Evolutionary conservation across 2,329 filamentous ascomycete genomes (phyloP).

Genomic region (Mycosphaerelloides madeirae): DNA sequence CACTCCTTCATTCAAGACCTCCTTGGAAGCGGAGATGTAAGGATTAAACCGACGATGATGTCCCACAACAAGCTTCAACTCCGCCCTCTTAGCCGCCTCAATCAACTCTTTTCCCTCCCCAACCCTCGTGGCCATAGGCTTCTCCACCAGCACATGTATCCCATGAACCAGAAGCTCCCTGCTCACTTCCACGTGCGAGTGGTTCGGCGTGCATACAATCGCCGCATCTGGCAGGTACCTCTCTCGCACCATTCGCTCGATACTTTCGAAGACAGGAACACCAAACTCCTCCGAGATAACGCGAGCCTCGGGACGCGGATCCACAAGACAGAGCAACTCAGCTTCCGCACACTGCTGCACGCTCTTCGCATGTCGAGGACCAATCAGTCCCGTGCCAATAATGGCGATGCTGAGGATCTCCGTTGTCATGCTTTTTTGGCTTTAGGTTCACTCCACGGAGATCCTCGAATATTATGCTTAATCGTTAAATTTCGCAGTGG

Average conservation of each 20-base stretch:
- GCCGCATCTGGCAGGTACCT: slow-evolving; percentile 47
- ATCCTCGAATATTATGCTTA: too few relatives aligned
- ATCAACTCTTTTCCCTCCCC: slow-evolving; percentile 34
- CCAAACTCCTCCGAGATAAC: slow-evolving; percentile 35
- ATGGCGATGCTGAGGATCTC: slow-evolving; percentile 36
- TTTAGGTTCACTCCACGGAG: too few relatives aligned
- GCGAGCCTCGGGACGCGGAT: slow-evolving; percentile 40
- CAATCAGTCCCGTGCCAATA: slow-evolving; percentile 48
- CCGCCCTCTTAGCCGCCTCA: slow-evolving; percentile 16
- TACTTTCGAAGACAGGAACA: slow-evolving; percentile 38
- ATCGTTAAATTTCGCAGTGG: too few relatives aligned
- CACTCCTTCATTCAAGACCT: slow-evolving; percentile 36
- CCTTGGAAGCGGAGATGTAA: slow-evolving; percentile 49
- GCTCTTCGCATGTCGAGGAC: slow-evolving; percentile 47
- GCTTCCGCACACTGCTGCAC: slow-evolving; percentile 38
- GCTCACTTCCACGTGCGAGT: slow-evolving; percentile 51
- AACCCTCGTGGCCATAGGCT: slow-evolving; percentile 49
- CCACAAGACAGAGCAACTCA: slow-evolving; percentile 43
- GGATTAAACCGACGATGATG: slow-evolving; percentile 59
- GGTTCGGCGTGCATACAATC: slow-evolving; percentile 57
- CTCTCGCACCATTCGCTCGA: slow-evolving; percentile 42
- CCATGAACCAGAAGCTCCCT: slow-evolving; percentile 45
- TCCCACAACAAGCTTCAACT: slow-evolving; percentile 47
- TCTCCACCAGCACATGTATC: slow-evolving; percentile 55
- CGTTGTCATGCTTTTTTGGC: too few relatives aligned